Conservation (phyloP, 257 asterid genomes). For the Nicotiana attenuata region DNA sequence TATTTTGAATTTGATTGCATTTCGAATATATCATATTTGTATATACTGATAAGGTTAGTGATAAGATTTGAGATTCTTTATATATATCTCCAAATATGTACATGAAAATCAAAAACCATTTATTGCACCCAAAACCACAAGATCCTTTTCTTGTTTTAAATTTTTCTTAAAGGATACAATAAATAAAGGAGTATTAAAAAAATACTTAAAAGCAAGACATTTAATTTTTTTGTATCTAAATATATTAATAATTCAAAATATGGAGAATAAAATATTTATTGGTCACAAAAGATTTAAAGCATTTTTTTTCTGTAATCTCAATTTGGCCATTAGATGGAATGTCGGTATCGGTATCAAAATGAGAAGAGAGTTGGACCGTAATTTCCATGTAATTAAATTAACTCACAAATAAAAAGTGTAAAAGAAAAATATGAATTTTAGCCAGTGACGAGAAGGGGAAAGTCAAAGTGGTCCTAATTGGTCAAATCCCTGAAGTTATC, state of each 20-base stretch:
- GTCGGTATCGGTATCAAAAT: too few relatives aligned
- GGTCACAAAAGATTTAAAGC: background rate
- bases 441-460: background rate
- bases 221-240: background rate
- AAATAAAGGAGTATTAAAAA: too few relatives aligned
- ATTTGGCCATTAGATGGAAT: too few relatives aligned
- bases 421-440: background rate
- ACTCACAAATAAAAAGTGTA: background rate
- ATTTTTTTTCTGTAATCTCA: too few relatives aligned
- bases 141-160: too few relatives aligned
- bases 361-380: background rate
- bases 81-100: background rate
- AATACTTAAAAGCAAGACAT: too few relatives aligned
- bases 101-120: too few relatives aligned
- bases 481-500: slow-evolving; percentile 41
- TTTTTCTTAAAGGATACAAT: too few relatives aligned
- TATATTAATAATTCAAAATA: background rate
- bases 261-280: background rate
- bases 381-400: background rate
- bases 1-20: background rate
- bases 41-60: background rate
- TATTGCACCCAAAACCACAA: too few relatives aligned
- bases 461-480: slow-evolving; percentile 51
- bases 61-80: background rate
- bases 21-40: background rate